Conservation (phyloP, 2,329 filamentous ascomycete genomes). For the Sporothrix phasma region DNA sequence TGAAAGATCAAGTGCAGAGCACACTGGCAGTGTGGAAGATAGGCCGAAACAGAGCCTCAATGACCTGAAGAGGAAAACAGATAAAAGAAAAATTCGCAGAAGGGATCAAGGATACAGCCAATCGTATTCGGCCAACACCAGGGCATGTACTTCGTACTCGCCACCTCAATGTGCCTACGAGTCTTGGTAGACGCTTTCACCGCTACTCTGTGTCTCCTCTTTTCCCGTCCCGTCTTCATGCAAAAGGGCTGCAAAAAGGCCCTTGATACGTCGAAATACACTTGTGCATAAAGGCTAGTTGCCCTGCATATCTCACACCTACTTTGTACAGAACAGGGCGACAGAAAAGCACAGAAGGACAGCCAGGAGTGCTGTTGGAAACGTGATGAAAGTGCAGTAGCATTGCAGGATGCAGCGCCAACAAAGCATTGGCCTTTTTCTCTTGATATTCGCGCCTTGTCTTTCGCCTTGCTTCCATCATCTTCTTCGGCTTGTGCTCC, state of each 20-base stretch:
- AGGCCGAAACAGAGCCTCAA: background rate
- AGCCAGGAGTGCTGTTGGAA: background rate
- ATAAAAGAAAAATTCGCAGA: background rate
- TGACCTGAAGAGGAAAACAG: background rate
- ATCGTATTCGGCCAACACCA: slow-evolving; percentile 8
- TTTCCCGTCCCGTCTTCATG: background rate
- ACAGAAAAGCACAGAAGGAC: background rate
- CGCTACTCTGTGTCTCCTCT: background rate
- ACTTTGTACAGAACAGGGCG: no score
- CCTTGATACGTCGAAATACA: background rate
- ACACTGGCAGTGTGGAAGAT: background rate
- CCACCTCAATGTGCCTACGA: background rate
- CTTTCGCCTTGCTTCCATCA: background rate
- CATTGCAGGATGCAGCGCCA: slow-evolving; percentile 2
- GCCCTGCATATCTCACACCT: background rate
- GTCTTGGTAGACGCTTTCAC: background rate
- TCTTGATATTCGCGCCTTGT: no score
- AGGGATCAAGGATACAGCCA: background rate
- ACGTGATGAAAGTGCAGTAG: slow-evolving; percentile 8
- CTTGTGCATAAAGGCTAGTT: background rate
- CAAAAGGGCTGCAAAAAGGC: no score
- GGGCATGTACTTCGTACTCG: no score
- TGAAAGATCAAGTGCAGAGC: background rate
- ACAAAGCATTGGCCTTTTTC: background rate
- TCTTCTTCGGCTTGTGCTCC: background rate